These are phyloP conservation scores for Exophiala oligosperma DNA, from an alignment of 2,329 filamentous ascomycete genomes.

Conservation along the genomic window DNA sequence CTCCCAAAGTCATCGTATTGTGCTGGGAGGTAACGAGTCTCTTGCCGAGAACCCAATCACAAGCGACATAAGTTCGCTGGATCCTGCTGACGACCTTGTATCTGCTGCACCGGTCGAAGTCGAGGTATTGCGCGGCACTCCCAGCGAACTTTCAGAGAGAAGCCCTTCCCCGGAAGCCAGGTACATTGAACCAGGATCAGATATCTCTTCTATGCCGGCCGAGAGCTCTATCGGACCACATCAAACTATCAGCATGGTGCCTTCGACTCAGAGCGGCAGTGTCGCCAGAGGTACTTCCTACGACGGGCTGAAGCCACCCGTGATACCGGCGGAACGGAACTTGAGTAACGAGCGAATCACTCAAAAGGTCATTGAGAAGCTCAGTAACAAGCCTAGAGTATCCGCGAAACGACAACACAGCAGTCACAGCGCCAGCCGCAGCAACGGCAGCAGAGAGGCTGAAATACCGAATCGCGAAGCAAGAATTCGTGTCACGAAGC, in stretches of 20 bases:
- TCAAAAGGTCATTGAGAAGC: conserved; percentile 68
- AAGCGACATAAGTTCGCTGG: conserved; percentile 69
- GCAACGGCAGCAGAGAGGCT: conserved; percentile 44
- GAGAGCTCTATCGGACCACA: conserved; percentile 67
- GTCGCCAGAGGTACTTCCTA: conserved; percentile 41
- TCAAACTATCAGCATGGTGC: conserved; percentile 35
- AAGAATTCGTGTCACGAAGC: conserved; percentile 50
- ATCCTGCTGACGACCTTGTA: conserved; percentile 69
- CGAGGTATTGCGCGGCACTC: conserved; percentile 70
- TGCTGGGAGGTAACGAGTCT: conserved; percentile 50
- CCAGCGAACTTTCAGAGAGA: conserved; percentile 69
- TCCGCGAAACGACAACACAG: conserved; percentile 43
- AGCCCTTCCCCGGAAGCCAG: conserved; percentile 58
- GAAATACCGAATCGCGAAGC: conserved; percentile 40
- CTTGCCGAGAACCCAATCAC: conserved; percentile 54
- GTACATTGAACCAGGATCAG: conserved; percentile 71
- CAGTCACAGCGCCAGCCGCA: conserved; percentile 46
- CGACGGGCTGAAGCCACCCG: conserved; percentile 56
- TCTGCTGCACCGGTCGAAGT: conserved; percentile 77
- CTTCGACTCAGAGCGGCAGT: conserved; percentile 40
- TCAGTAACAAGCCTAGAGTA: conserved; percentile 52
- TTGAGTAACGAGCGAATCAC: conserved; percentile 66
- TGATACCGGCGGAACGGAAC: conserved; percentile 61
- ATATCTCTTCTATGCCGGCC: conserved; percentile 81
- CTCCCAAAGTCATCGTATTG: conserved; percentile 67